Conservation (phyloP, 192 early-diverging fungal genomes). For the Funneliformis mosseae region DNA sequence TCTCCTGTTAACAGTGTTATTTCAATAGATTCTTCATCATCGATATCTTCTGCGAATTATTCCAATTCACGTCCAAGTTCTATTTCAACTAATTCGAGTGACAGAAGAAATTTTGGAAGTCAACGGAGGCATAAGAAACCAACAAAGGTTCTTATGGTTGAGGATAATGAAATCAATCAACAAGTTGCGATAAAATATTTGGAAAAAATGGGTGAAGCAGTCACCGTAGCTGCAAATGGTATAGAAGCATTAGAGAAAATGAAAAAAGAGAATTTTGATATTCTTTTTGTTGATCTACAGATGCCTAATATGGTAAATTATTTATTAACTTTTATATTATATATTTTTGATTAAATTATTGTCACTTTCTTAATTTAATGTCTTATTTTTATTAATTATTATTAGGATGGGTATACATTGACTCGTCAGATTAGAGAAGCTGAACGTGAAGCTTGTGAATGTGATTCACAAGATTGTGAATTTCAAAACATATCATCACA, state of each 20-base stretch:
- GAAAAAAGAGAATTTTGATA: not conserved
- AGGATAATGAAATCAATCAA: slow-evolving; percentile 7
- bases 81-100: not conserved
- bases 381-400: not conserved
- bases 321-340: not conserved
- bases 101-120: not conserved
- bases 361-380: not conserved
- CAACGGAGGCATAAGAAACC: not conserved
- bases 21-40: not conserved
- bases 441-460: not conserved
- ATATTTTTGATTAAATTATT: not conserved
- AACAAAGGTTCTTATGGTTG: not conserved
- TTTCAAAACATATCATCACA: not conserved
- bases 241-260: slow-evolving; percentile 6
- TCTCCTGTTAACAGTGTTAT: no score
- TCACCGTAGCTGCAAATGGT: slow-evolving; percentile 2
- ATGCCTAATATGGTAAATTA: not conserved
- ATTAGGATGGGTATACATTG: not conserved
- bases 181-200: not conserved
- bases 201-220: not conserved
- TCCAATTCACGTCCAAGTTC: not conserved
- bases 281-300: slow-evolving; percentile 4
- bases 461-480: not conserved
- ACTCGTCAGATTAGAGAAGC: slow-evolving; percentile 1
- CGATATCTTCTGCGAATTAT: not conserved